Evolutionary conservation across 768 basidiomycete genomes (phyloP), one percentile per base, ranked within the genome.

Genomic region (Serpula lacrymans): DNA sequence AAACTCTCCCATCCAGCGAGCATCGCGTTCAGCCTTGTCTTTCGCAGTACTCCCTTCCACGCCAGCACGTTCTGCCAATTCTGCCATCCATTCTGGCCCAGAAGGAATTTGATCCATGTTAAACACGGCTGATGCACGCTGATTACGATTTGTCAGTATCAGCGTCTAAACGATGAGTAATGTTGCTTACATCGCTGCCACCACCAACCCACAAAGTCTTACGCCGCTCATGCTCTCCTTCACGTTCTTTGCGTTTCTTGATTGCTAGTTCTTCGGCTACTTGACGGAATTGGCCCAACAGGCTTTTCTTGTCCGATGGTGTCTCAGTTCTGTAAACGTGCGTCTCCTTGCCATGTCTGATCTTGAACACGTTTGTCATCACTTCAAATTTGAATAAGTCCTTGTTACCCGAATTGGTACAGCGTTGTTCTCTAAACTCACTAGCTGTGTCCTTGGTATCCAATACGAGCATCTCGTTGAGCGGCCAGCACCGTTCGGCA

Each of bases 291-390:
- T 92, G 84, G 0, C 80, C 62, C 11, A 99, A 72, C 0, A 98
- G 72, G 7, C 73, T 70, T 63, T 88, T 93, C 71, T 99, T 99
- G 55, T 97, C 92, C 18, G 82, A 68, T 0, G 80, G 55, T 6
- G 72, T 73, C 42, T 94, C 89, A 2, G 89, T 89, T 25, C 94
- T 81, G 61, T 91, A 98, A 6, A 99, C 92, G 56, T 93, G 84
- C 1, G 88, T 88, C 61, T 98, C 95, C 61, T 95, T 96, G 4
- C 88, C 84, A 45, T 93, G 82, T 46, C 87, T 75, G 47, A 99
- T 81, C 70, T 97, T 97, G 74, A 98, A 88, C 3, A 97, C 94
- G 52, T 98, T 96, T n/a, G 84, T 90, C 73, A 98, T 84, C 35
- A 66, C 84, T 80, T 36, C 13, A 38, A 27, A 22, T 33, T 48